Base-by-base conservation (phyloP, 2,329 filamentous ascomycete genomes). In the Beauveria medogensis region DNA sequence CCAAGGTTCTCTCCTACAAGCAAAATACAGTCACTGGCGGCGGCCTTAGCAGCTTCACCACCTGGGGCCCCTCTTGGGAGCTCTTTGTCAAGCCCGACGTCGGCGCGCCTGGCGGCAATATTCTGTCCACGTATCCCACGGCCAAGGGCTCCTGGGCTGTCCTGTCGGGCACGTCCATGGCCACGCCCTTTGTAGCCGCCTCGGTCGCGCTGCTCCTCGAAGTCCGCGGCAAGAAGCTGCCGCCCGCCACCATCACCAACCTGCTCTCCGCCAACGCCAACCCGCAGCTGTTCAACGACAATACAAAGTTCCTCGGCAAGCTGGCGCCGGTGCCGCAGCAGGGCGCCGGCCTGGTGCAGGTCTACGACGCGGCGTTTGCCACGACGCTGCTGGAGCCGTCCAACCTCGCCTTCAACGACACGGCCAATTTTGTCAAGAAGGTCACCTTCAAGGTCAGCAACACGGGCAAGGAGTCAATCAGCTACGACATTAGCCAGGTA, bases 371-470 rank as follows among this genome's bases (percentile, higher is more conserved):
- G 3, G 81, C 84, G 6, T 78, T 81, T 65, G 74, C 80, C 18
- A 82, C 76, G 2, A 79, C 80, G 2, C 67, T 82, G 14, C 72
- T 87, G 22, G 80, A 78, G 65, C 78, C 77, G 10, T 81, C 81
- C n/a, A 82, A 79, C 69, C 71, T 88, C 16, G 78, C 82, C 3
- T 86, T 87, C 72, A 87, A 88, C 68, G 85, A 88, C 69, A 85
- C 83, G 0, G 81, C 82, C 64, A 69, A 87, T 74, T 80, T 85
- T 63, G 69, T 70, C 51, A 70, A 74, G 12, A 74, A 72, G 2
- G 72, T 78, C 48, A 78, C 78, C 64, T 84, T 88, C 67, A 78
- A 75, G 44, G 75, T 88, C 64, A 76, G 71, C 66, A 88, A 88
- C 73, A 74, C 74, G 5, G 81, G 80, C 51, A 70, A 70, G 18